Evolutionary conservation across 116 monocot genomes (phyloP).

Genomic region (Iris pallida): DNA sequence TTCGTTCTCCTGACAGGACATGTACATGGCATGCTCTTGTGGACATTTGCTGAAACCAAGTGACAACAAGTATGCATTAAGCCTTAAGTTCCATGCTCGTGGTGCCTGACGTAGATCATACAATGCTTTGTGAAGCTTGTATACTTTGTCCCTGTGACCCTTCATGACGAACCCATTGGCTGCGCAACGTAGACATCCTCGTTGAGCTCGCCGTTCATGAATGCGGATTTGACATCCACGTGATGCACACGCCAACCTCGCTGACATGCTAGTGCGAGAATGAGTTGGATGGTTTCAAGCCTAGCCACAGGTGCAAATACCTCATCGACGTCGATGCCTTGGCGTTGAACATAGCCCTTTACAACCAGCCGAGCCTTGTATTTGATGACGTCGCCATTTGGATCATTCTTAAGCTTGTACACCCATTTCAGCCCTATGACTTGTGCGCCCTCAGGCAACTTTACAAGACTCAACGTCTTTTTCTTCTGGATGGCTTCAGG

Average conservation of each 20-base stretch:
- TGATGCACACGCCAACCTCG: conserved; percentile 1
- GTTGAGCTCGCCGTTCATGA: neutral
- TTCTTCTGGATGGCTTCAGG: neutral
- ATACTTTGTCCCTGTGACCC: neutral
- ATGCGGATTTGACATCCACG: neutral
- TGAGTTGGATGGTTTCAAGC: neutral
- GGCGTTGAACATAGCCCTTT: neutral
- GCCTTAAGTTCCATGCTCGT: neutral
- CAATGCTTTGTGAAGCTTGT: neutral
- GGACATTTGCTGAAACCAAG: neutral
- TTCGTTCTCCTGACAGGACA: neutral
- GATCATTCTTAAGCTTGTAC: neutral
- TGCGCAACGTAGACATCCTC: conserved; percentile 2
- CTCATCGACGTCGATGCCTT: neutral
- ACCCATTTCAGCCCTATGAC: neutral
- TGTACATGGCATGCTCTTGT: conserved; percentile 1
- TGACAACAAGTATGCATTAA: neutral
- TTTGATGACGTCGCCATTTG: neutral
- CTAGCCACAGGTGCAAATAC: neutral
- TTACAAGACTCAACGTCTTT: neutral
- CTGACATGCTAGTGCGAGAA: neutral
- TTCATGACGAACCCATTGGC: neutral
- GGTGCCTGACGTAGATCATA: conserved; percentile 1
- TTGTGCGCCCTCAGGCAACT: neutral
- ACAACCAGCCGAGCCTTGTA: neutral